Base-by-base conservation (phyloP, 2,329 filamentous ascomycete species). In the Ascochyta lentis region DNA sequence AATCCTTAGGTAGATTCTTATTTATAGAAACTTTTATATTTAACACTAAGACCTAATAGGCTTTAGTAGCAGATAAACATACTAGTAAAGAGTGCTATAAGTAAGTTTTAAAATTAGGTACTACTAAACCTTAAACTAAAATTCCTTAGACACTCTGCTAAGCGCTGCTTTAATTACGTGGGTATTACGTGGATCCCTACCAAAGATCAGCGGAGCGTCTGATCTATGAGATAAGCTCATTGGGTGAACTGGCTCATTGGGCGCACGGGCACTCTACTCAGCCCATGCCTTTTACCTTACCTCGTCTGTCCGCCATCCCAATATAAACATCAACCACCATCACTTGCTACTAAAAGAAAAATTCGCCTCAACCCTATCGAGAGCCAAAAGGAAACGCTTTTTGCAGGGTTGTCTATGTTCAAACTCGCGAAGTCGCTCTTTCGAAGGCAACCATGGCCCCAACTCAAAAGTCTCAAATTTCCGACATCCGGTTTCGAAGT, bases 361-460 rank as follows among this genome's bases (percentile, higher is more conserved):
- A 43, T 48, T 54, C 31, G 48, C 50, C 43, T 54, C 50, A 48
- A 43, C 43, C 13, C 43, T 54, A 37, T 54, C 43, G 29, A 47
- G 50, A 54, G 38, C 43, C 31, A 48, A 38, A 29, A 48, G 43
- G 27, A 48, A 27, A 48, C 43, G 50, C 43, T 54, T 38, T 54
- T 43, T 54, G 43, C 35, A 54, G 38, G 43, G 38, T 54, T 38
- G 42, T 54, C 37, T 43, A 49, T 49, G 45, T 55, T 55, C 40
- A 55, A 55, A 45, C 45, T 55, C 40, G 52, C 52, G 45, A 55
- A 48, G 43, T 31, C 12, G 22, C 39, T 24, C 39, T 42, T 42
- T 53, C 52, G 46, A 56, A 59, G 55, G 52, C 56, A 52, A 51
- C 58, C 53, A 49, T 63, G 56, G 61, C 44, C 56, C 16, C 47